A percentile compares a stretch with the other conserved stretches of the same genome.
Conservation (phyloP, 257 asterid genomes). For the Ilex aquifolium region DNA sequence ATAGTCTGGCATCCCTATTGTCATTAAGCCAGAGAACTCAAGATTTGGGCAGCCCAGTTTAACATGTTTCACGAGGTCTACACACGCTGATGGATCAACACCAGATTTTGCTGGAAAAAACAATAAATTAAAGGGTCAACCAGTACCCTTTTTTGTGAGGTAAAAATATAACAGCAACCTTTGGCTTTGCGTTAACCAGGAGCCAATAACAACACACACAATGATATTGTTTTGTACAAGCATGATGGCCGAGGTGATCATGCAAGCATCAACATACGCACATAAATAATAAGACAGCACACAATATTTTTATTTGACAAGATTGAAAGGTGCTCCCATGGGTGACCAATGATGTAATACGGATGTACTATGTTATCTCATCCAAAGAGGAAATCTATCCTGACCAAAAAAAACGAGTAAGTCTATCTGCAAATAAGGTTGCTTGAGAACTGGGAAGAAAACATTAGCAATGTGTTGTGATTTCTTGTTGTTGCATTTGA, state of each 20-base stretch:
- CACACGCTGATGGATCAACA: slow-evolving; percentile 59
- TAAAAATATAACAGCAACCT: slow-evolving; percentile 1
- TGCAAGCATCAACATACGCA: not conserved
- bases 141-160: not conserved
- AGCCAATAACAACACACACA: not conserved
- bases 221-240: not conserved
- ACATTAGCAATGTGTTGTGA: too few species aligned
- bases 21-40: slow-evolving; percentile 85
- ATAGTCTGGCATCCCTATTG: slow-evolving; percentile 89
- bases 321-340: too few species aligned
- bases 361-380: too few species aligned
- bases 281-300: not conserved
- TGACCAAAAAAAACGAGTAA: too few species aligned
- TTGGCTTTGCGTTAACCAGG: not conserved
- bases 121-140: slow-evolving; percentile 8
- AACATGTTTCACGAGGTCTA: slow-evolving; percentile 68
- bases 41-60: slow-evolving; percentile 62
- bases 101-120: slow-evolving; percentile 80
- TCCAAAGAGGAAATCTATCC: too few species aligned
- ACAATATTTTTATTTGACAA: too few species aligned
- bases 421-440: too few species aligned
- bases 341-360: too few species aligned
- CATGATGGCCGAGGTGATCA: not conserved
- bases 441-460: too few species aligned
- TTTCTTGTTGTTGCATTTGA: too few species aligned